Evolutionary conservation across 768 basidiomycete species (phyloP), one percentile per base, ranked within the genome.

Genomic region (Hebeloma cylindrosporum): DNA sequence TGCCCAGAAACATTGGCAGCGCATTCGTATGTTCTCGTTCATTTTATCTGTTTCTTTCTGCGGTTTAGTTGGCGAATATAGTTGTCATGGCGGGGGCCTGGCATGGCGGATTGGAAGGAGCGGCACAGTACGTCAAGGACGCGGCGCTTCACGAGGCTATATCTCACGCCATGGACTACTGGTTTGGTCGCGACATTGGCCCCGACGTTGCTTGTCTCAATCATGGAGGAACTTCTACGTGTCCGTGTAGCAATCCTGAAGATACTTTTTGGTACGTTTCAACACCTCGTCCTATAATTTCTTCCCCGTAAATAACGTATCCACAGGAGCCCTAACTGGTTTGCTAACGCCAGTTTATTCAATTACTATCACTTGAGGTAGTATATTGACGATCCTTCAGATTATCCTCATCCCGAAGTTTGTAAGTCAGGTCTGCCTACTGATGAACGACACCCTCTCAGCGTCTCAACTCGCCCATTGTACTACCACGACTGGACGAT

Each of bases 241-340:
- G 83, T 51, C 80, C 82, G 5, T 86, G 83, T 50, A 62, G 63
- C 8, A 78, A 78, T 7, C 68, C 72, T 4, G 78, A 68, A 26
- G 64, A 68, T 43, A 60, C 63, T 37, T 51, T 76, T 27, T 74
- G 72, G 70, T 66, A 56, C 32, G 54, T 54, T 28, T 4, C 25
- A 26, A 23, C 18, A 35, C 8, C 13, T 18, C 55, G 7, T 26
- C 26, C 37, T 45, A 13, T 7, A 33, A 37, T 26, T 23, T 17
- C 26, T 20, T 22, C 9, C n/a, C n/a, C n/a, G n/a, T 18, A 26
- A 26, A 35, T 40, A 30, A 20, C 5, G 13, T 28, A 33, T 7
- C 13, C 26, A 34, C 9, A 83, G 80, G 79, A 85, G 83, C 52
- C 73, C 75, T 1, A 84, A 83, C 55, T 84, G 82, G 83, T 80